Evolutionary conservation across 345 rosid genomes (phyloP).

Genomic region (Gossypium mustelinum): DNA sequence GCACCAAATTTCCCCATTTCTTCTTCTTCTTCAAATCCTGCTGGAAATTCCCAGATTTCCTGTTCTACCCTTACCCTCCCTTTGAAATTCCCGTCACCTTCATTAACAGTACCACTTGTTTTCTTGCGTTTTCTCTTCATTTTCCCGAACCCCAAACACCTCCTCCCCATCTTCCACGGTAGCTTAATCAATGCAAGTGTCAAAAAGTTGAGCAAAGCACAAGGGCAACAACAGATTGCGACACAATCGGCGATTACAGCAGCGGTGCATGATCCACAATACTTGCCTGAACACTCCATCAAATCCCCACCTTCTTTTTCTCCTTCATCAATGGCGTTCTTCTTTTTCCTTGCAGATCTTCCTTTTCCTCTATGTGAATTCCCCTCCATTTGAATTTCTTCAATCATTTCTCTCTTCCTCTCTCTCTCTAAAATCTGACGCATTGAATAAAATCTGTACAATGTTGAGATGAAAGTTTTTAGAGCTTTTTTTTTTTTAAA

Average conservation of each 20-base stretch:
- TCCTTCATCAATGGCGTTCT: constrained; percentile 24
- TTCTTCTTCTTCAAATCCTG: constrained; percentile 25
- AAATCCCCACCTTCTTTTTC: constrained; percentile 16
- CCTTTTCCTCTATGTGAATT: constrained; percentile 18
- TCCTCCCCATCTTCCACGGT: constrained; percentile 52
- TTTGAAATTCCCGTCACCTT: constrained; percentile 5
- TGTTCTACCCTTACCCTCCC: neutral
- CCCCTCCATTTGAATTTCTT: constrained; percentile 29
- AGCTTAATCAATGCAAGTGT: constrained; percentile 51
- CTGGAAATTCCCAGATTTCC: constrained; percentile 34
- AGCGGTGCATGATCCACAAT: constrained; percentile 58
- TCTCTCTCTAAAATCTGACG: neutral
- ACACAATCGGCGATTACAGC: constrained; percentile 62
- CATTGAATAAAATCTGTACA: neutral
- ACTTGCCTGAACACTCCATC: constrained; percentile 49
- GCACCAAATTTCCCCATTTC: constrained; percentile 36
- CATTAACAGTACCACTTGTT: constrained; percentile 16
- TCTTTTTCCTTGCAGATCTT: constrained; percentile 17
- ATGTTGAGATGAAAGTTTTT: neutral
- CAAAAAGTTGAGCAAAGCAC: constrained; percentile 51
- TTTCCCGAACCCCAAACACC: constrained; percentile 39
- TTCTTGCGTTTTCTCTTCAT: constrained; percentile 21
- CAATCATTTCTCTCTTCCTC: neutral
- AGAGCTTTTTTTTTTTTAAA: neutral
- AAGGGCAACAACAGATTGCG: constrained; percentile 73